Conservation (phyloP, 1,284 basidiomycete species). For the Cutaneotrichosporon mucoides region DNA sequence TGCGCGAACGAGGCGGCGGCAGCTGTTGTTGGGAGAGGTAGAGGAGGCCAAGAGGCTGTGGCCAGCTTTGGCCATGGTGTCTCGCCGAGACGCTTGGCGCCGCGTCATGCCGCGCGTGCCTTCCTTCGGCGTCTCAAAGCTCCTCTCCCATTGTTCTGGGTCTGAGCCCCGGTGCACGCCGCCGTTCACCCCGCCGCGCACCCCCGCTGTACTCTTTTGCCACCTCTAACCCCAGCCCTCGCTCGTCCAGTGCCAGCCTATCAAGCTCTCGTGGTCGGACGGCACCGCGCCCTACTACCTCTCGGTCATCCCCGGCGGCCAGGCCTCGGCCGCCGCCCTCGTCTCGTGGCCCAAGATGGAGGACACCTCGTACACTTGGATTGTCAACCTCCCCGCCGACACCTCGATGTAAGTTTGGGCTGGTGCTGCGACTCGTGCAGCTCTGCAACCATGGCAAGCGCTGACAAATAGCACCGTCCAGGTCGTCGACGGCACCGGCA, state of each 20-base stretch:
- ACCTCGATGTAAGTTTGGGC: constrained; percentile 56
- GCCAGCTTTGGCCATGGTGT: no score
- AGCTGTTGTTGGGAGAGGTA: no score
- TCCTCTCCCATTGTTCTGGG: no score
- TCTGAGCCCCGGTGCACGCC: no score
- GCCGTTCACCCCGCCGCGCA: no score
- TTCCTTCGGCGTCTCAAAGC: no score
- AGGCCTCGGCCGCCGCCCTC: constrained; percentile 54
- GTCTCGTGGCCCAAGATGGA: constrained; percentile 35
- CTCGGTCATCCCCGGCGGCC: constrained; percentile 64
- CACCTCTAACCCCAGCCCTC: constrained; percentile 24
- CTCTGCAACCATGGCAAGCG: neutral
- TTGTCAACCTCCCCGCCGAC: constrained; percentile 55
- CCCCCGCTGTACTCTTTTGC: no score
- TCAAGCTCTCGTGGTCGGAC: constrained; percentile 55
- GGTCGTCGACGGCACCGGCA: constrained; percentile 57
- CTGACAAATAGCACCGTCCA: constrained; percentile 28
- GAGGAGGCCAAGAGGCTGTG: no score
- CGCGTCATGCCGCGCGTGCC: no score
- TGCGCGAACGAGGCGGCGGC: no score
- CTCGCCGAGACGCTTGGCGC: no score
- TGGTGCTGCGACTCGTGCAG: neutral
- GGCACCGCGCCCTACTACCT: constrained; percentile 63
- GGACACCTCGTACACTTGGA: constrained; percentile 59
- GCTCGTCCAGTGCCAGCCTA: constrained; percentile 43